Evolutionary conservation across 2,329 filamentous ascomycete species (phyloP), one percentile per base, ranked within the genome.

Genomic region (Alternaria consortialis): DNA sequence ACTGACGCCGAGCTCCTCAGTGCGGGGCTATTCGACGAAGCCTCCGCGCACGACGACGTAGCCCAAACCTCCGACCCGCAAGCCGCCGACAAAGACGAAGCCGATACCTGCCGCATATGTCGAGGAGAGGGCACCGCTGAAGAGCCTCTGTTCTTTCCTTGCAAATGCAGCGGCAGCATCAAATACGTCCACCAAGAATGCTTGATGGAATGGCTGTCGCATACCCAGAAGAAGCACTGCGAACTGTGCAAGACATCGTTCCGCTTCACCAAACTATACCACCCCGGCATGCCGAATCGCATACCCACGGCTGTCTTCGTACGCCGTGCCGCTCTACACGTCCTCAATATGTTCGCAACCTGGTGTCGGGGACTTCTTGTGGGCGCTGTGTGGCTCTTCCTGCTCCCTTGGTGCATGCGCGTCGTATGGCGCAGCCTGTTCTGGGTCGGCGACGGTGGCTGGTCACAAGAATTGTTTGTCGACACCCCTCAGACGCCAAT

Each of bases 201-300:
- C 78, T 83, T 99, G 80, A 97, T 99, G 91, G 94, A 98, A 80
- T 99, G 95, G 95, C 85, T 99, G 23, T 94, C 93, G 51, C 96
- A 99, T 80, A 98, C 95, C 2, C 94, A 99, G 78, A 99, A 99
- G 87, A 98, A 98, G 80, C 92, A 99, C 83, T 99, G 96, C 84
- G 95, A 99, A 83, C 89, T 99, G 36, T 99, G 95, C 88, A 99
- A 99, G 83, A 99, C 95, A 2, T 90, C 94, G 0, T 99, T 98
- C 76, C 91, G 93, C 62, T 99, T 99, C 83, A 99, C 95, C 54
- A 99, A 99, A 80, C 87, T 99, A 39, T 99, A 99, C 82, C 90
- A 94, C 63, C 93, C 93, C 4, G 87, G 94, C 74, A 99, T 99
- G 95, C 96, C 95, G 1, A 87, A 88, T 64, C 88, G 87, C 12